Base-by-base conservation (phyloP, 352 stramenopile genomes). In the Phytophthora pini region DNA sequence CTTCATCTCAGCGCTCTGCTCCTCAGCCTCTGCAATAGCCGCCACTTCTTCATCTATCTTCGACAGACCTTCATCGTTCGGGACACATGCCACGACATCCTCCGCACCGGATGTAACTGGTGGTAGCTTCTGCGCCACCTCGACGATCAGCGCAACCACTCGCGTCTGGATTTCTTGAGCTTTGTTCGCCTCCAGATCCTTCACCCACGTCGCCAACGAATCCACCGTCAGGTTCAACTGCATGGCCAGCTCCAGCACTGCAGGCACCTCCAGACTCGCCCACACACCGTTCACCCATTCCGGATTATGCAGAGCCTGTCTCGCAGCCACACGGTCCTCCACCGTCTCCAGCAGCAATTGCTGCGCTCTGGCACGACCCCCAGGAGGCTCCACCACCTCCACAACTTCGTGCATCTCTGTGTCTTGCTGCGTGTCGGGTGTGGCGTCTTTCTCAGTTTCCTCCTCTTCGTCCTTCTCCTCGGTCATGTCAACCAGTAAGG, bases 171-270 rank as follows among this genome's bases (percentile, higher is more conserved):
- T 61, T 27, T 61, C 54, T 17, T 69, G 49, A 13, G 40, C 60
- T 15, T 68, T 46, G n/a, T 57, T 40, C 1, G 22, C 53, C n/a
- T 73, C 40, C 2, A 65, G 34, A 15, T 71, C 26, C 51, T 74
- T 74, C 22, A 72, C 45, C 79, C 79, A 87, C 12, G 50, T 65
- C 0, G 58, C 74, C 13, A 85, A 50, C 39, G 79, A 76, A 41
- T 81, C 68, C 17, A 72, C 61, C 26, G 72, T 76, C 31, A 74
- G 6, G 17, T 87, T 80, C 15, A 87, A 27, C 8, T 70, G 63
- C 57, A 74, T 79, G 3, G 57, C 56, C 15, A 85, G 17, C 53
- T 85, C 79, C 26, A 72, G 52, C 13, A 56, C 54, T 36, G 48
- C 55, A 10, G 67, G 58, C 8, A 79, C 76, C 5, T 77, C 51